These are phyloP conservation scores for Fusarium pseudoanthophilum DNA, from an alignment of 2,329 filamentous ascomycete genomes.

Conservation along the genomic window DNA sequence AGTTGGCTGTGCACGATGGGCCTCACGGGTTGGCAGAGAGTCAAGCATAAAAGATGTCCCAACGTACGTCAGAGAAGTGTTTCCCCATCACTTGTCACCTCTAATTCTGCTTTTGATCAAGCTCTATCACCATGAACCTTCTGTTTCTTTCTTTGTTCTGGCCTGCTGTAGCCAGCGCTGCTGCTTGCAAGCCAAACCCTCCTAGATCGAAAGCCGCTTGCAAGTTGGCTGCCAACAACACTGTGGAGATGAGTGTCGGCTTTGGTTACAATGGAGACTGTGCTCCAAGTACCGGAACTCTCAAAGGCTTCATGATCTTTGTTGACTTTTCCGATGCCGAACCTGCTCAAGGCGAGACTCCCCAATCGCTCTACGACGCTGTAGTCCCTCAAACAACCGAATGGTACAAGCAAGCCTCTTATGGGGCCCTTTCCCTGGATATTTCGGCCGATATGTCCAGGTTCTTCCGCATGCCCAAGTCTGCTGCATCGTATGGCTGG, in stretches of 20 bases:
- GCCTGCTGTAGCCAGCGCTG: not conserved
- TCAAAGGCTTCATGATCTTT: constrained; percentile 51
- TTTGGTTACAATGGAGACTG: constrained; percentile 39
- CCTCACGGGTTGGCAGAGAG: not conserved
- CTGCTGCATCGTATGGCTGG: constrained; percentile 44
- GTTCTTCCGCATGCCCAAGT: constrained; percentile 44
- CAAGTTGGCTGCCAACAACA: not conserved
- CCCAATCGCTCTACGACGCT: constrained; percentile 37
- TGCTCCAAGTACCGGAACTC: constrained; percentile 47
- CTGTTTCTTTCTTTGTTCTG: not conserved
- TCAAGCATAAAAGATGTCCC: not conserved
- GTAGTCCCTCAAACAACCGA: constrained; percentile 28
- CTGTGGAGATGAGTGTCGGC: not conserved
- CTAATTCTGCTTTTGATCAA: not conserved
- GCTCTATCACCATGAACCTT: not conserved
- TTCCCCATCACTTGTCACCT: not conserved
- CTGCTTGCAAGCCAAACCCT: not conserved
- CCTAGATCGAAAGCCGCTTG: not conserved
- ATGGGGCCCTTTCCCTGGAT: constrained; percentile 33
- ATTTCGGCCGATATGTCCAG: constrained; percentile 36
- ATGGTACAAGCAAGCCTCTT: constrained; percentile 45
- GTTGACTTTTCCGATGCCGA: constrained; percentile 50
- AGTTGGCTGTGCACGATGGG: not conserved
- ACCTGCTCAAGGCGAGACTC: constrained; percentile 35
- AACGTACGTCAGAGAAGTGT: not conserved